phyloP scores from a whole-genome alignment of 257 asterid species.

The Forsythia suspensa region DNA sequence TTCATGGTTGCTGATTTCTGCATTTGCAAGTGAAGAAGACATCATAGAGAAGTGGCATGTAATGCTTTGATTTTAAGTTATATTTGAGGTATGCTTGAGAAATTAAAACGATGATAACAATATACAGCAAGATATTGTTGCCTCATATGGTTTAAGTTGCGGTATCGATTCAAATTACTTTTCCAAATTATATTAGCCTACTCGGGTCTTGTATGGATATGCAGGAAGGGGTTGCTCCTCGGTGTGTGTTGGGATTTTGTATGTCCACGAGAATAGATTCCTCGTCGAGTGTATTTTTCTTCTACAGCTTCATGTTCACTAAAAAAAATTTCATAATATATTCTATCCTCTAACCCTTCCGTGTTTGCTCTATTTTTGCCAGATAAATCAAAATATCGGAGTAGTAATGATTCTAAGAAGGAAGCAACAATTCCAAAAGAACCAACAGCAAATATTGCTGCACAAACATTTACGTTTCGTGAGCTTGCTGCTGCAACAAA shows the following conservation, averaged over 20 bases:
- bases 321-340: not conserved
- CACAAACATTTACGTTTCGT: constrained; percentile 84
- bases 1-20: not conserved
- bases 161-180: not conserved
- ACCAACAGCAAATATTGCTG: constrained; percentile 80
- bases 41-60: not conserved
- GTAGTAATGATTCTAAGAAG: constrained; percentile 65
- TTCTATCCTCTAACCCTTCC: not conserved
- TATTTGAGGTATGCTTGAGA: not conserved
- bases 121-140: not conserved
- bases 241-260: not conserved
- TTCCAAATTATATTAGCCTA: not conserved
- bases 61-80: not conserved
- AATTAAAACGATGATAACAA: not conserved
- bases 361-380: constrained; percentile 17
- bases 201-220: not conserved
- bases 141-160: not conserved
- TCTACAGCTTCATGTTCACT: not conserved
- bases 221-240: not conserved
- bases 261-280: not conserved
- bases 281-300: not conserved
- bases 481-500: constrained; percentile 88
- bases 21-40: not conserved
- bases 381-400: constrained; percentile 70
- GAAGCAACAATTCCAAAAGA: constrained; percentile 62